A percentile compares a stretch with the other conserved stretches of the same genome.
Conservation (phyloP, 768 basidiomycete genomes). For the Tricholoma sp. region DNA sequence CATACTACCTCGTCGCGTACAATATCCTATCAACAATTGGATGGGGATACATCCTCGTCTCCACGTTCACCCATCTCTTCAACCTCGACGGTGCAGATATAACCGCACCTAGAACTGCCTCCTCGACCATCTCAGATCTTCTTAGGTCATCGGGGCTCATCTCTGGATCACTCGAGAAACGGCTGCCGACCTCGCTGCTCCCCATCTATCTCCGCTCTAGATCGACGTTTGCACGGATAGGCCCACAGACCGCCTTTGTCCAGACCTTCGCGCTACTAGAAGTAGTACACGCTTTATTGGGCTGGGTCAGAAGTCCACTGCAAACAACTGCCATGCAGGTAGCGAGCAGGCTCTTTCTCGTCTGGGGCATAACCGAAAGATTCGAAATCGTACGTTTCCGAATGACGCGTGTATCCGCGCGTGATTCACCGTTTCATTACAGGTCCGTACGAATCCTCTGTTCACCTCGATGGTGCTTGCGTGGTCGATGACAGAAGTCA, state of each 20-base stretch:
- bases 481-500: conserved; percentile 88
- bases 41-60: conserved; percentile 69
- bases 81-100: conserved; percentile 34
- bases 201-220: conserved; percentile 45
- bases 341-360: conserved; percentile 70
- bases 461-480: conserved; percentile 91
- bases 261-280: conserved; percentile 86
- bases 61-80: conserved; percentile 46
- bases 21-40: conserved; percentile 70
- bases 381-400: conserved; percentile 50
- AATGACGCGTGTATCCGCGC: neutral
- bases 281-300: conserved; percentile 71
- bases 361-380: conserved; percentile 77
- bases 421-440: neutral
- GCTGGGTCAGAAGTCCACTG: conserved; percentile 76
- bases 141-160: conserved; percentile 24
- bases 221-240: conserved; percentile 60
- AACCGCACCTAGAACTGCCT: conserved; percentile 22
- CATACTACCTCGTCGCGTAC: conserved; percentile 71
- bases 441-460: conserved; percentile 70
- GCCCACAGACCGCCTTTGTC: conserved; percentile 58
- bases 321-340: conserved; percentile 78
- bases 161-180: conserved; percentile 26
- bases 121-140: conserved; percentile 32
- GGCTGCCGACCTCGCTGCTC: conserved; percentile 32